Conservation (phyloP, 1,284 basidiomycete species). For the Ceratobasidium sp. region DNA sequence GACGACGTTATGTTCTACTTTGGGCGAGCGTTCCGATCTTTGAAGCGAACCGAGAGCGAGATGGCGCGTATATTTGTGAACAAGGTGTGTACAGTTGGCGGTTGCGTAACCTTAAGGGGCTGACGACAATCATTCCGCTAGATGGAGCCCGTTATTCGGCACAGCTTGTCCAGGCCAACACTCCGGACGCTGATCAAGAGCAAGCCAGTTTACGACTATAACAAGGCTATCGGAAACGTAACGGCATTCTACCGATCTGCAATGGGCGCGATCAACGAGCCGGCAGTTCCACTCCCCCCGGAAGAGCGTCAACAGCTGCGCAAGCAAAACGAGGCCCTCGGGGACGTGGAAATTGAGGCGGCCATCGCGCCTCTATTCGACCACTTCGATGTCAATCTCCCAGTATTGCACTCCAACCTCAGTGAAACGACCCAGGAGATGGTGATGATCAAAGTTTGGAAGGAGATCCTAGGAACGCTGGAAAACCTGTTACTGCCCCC, state of each 20-base stretch:
- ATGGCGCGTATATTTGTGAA: slow-evolving; percentile 98
- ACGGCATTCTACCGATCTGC: slow-evolving; percentile 85
- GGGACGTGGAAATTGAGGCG: slow-evolving; percentile 94
- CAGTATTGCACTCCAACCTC: slow-evolving; percentile 90
- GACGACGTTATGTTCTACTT: slow-evolving; percentile 99
- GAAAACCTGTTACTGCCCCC: slow-evolving; percentile 94
- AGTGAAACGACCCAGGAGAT: slow-evolving; percentile 89
- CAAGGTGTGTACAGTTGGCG: slow-evolving; percentile 71
- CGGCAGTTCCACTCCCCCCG: slow-evolving; percentile 81
- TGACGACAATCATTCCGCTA: slow-evolving; percentile 56
- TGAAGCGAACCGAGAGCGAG: slow-evolving; percentile 95
- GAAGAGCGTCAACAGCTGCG: slow-evolving; percentile 71
- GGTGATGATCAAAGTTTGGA: slow-evolving; percentile 96
- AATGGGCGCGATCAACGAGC: slow-evolving; percentile 74
- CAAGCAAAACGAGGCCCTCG: slow-evolving; percentile 72
- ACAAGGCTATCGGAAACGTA: slow-evolving; percentile 83
- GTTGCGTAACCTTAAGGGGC: not conserved
- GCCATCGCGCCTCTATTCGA: slow-evolving; percentile 95
- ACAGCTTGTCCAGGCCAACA: slow-evolving; percentile 85
- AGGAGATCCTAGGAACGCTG: slow-evolving; percentile 91
- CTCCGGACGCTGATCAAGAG: slow-evolving; percentile 83
- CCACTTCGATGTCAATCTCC: slow-evolving; percentile 95
- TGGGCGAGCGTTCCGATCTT: slow-evolving; percentile 92
- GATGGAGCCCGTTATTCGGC: slow-evolving; percentile 96
- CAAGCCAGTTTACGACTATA: slow-evolving; percentile 79